Conservation (phyloP, 805 yeast species). For the Candida multigemmis region DNA sequence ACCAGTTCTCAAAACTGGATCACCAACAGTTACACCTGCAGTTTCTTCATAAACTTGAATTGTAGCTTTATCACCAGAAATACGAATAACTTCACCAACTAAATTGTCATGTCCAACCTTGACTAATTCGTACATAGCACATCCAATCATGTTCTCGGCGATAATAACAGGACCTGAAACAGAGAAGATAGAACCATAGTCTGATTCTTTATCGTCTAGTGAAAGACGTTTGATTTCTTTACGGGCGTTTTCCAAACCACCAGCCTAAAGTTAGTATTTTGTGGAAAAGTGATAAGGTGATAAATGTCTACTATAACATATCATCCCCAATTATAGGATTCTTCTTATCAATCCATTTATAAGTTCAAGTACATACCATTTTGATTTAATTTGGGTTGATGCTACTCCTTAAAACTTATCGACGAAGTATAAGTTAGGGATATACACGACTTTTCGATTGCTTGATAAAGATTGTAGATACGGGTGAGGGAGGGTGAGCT, state of each 20-base stretch:
- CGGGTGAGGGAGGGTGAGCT: too few relatives aligned
- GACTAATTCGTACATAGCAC: slow-evolving; percentile 99
- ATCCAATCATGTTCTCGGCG: slow-evolving; percentile 98
- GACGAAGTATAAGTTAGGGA: too few relatives aligned
- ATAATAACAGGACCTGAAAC: slow-evolving; percentile 98
- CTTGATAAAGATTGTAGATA: too few relatives aligned
- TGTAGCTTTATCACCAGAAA: slow-evolving; percentile 93
- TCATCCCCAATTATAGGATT: too few relatives aligned
- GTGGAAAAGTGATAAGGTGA: too few relatives aligned
- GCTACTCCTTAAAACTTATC: too few relatives aligned
- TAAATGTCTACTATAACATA: too few relatives aligned
- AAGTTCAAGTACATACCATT: too few relatives aligned
- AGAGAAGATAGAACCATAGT: slow-evolving; percentile 83
- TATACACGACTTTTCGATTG: too few relatives aligned
- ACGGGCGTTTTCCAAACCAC: slow-evolving; percentile 95
- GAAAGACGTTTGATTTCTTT: slow-evolving; percentile 83
- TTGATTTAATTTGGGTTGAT: too few relatives aligned
- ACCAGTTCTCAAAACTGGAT: slow-evolving; percentile 96
- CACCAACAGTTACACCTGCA: slow-evolving; percentile 98
- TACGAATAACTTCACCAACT: slow-evolving; percentile 98
- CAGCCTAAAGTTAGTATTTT: slow-evolving; percentile 49
- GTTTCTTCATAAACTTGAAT: slow-evolving; percentile 99
- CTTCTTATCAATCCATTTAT: too few relatives aligned
- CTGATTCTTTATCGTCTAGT: slow-evolving; percentile 65
- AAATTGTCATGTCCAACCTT: slow-evolving; percentile 94